Evolutionary conservation across 2,329 filamentous ascomycete species (phyloP), one percentile per base, ranked within the genome.

Genomic region (Alternaria burnsii): DNA sequence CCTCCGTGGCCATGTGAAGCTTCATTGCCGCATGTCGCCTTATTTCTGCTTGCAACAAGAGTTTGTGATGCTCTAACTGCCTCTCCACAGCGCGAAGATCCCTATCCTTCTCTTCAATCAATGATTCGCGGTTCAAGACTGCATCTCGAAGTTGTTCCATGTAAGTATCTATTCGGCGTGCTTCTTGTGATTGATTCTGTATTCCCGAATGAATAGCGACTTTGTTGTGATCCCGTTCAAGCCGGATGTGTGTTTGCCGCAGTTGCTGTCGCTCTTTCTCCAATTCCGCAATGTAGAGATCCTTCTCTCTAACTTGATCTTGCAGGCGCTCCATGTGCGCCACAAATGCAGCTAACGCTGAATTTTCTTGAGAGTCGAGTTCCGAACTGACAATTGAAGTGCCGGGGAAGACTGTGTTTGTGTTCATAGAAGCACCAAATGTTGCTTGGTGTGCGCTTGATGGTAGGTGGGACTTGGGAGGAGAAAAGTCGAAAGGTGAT

Each of bases 31-130:
- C 76, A 61, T 81, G 76, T 20, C 73, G 76, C 42, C 79, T 71
- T 32, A 82, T 75, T 55, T 82, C 80, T 0, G 74, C 70, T 32
- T 81, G 74, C 7, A 82, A 66, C 3, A 83, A 69, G 1, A 76
- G 66, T 44, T 79, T 77, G 61, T 80, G 77, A 26, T 76, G 73
- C 36, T 82, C 79, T 10, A 81, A 65, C 56, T 82, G 78, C 30
- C 69, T 74, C 59, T 78, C 69, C 1, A 73, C 54, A 8, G 64
- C 67, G 22, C 69, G 69, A 1, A 78, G 56, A 2, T 68, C 63
- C 44, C 71, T 72, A 20, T 74, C 72, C 50, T 76, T 78, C 51
- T 77, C 73, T 20, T 63, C 65, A 47, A 77, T 74, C 28, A 72
- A 64, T 3, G 69, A 55, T 52, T 78, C 76, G 7, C 74, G 74